phyloP scores from a whole-genome alignment of 2,329 filamentous ascomycete species.

The Stachybotrys chlorohalonatus region DNA sequence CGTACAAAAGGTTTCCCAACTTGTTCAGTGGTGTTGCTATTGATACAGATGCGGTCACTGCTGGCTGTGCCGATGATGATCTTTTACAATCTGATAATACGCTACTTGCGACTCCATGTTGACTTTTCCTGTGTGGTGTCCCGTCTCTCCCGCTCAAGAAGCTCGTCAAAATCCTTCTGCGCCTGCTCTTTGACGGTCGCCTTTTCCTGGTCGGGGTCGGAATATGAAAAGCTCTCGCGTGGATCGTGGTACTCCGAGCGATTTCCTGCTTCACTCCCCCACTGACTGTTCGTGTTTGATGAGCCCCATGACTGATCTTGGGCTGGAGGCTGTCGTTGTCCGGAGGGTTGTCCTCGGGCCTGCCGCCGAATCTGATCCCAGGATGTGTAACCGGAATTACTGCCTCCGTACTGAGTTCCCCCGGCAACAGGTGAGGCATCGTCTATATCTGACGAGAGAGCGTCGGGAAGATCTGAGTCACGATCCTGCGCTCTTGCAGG shows the following conservation, averaged over 20 bases:
- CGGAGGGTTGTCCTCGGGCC: neutral
- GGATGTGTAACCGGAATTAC: neutral
- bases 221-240: conserved; percentile 23
- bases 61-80: no score
- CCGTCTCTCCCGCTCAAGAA: conserved; percentile 35
- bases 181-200: conserved; percentile 32
- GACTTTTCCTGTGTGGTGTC: conserved; percentile 17
- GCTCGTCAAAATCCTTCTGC: conserved; percentile 40
- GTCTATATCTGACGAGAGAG: neutral
- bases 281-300: conserved; percentile 1
- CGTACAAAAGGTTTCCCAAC: no score
- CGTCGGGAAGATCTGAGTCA: neutral
- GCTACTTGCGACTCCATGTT: conserved; percentile 13
- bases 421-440: neutral
- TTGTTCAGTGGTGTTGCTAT: no score
- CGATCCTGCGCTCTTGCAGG: neutral
- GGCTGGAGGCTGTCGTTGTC: neutral
- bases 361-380: neutral
- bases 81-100: no score
- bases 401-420: neutral
- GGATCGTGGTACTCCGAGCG: conserved; percentile 6
- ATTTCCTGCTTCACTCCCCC: conserved; percentile 16
- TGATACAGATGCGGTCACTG: no score
- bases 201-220: conserved; percentile 25
- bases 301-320: neutral